Conservation (phyloP, 768 basidiomycete genomes). For the Guyanaporus albipodus region DNA sequence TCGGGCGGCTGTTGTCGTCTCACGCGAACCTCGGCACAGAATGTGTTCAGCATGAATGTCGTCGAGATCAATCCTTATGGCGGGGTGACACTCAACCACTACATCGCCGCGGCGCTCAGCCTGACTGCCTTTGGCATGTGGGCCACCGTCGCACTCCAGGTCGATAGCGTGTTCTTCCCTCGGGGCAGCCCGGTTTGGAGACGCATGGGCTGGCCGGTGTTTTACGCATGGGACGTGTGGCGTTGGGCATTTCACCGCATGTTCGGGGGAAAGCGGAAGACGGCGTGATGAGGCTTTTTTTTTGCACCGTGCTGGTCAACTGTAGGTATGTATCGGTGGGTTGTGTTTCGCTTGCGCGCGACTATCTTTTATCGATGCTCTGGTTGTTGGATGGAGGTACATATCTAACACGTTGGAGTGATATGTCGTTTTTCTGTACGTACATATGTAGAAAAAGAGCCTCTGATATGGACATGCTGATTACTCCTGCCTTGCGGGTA, state of each 20-base stretch:
- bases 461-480: no score
- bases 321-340: no score
- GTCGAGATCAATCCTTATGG: constrained; percentile 34
- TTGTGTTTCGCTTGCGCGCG: no score
- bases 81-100: constrained; percentile 35
- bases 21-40: constrained; percentile 31
- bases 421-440: no score
- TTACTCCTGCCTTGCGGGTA: no score
- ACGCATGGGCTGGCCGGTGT: constrained; percentile 22
- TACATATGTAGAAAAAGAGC: no score
- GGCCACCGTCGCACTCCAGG: constrained; percentile 51
- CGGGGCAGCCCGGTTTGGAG: constrained; percentile 10
- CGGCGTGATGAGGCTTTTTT: constrained; percentile 1
- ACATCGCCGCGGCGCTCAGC: constrained; percentile 38
- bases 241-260: not conserved
- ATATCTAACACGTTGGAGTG: no score
- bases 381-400: no score
- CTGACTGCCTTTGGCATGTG: constrained; percentile 52
- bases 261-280: constrained; percentile 1
- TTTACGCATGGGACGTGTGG: not conserved
- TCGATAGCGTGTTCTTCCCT: constrained; percentile 23
- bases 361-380: no score
- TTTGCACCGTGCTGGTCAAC: no score
- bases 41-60: constrained; percentile 57
- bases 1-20: not conserved